phyloP scores from a whole-genome alignment of 1,284 basidiomycete genomes.

The Rhizoctonia solani region DNA sequence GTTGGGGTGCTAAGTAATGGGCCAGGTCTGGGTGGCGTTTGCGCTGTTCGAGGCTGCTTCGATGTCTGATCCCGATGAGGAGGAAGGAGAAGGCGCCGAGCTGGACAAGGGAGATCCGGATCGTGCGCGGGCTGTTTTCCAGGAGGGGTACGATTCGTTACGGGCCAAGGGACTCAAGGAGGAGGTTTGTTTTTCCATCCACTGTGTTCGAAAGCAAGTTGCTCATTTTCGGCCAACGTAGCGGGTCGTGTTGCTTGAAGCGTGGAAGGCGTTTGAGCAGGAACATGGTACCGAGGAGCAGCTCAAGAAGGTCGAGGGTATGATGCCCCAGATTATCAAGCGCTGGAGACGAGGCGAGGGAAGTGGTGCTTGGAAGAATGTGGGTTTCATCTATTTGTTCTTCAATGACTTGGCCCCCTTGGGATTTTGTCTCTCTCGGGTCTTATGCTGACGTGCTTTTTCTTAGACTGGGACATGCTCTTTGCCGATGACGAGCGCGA shows the following conservation, averaged over 20 bases:
- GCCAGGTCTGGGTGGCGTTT: conserved; percentile 84
- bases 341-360: conserved; percentile 81
- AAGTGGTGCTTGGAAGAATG: conserved; percentile 83
- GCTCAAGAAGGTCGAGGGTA: conserved; percentile 76
- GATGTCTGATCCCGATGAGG: conserved; percentile 73
- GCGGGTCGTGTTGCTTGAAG: conserved; percentile 87
- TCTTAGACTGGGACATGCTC: conserved; percentile 88
- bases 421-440: too few species aligned
- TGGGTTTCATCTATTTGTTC: conserved; percentile 47
- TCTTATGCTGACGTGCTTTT: too few species aligned
- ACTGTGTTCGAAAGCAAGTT: neutral
- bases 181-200: conserved; percentile 65
- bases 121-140: conserved; percentile 76
- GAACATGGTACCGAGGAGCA: conserved; percentile 71
- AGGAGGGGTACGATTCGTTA: conserved; percentile 84
- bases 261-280: conserved; percentile 92
- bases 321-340: conserved; percentile 91
- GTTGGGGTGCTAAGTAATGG: too few species aligned
- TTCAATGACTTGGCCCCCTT: too few species aligned
- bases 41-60: conserved; percentile 75
- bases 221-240: conserved; percentile 42
- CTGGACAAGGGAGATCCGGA: conserved; percentile 70
- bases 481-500: conserved; percentile 95
- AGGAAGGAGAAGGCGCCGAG: conserved; percentile 63
- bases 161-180: conserved; percentile 81